Conservation (phyloP, 257 asterid genomes). For the Nicotiana sylvestris region DNA sequence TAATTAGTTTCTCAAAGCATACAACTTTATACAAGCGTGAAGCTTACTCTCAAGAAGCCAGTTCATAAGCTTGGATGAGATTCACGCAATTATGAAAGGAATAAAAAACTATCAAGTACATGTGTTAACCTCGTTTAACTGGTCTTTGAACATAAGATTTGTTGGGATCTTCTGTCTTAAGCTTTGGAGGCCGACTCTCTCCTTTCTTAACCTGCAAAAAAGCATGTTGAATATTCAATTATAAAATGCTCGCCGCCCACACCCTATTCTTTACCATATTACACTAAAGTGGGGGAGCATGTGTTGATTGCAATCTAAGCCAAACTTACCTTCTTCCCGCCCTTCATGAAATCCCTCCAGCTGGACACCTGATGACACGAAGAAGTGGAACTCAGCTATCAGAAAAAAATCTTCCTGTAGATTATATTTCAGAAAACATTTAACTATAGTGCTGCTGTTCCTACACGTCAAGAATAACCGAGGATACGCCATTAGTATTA, state of each 20-base stretch:
- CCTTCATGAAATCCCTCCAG: constrained; percentile 99
- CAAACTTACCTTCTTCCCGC: constrained; percentile 79
- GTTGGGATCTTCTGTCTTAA: constrained; percentile 98
- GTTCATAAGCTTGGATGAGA: neutral
- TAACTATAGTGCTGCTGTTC: neutral
- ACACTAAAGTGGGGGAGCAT: neutral
- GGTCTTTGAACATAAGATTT: constrained; percentile 97
- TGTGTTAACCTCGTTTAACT: constrained; percentile 52
- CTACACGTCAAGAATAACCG: neutral
- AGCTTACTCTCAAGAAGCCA: constrained; percentile 14
- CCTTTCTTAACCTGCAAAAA: constrained; percentile 75
- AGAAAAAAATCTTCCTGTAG: neutral
- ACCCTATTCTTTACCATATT: neutral
- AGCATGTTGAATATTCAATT: neutral
- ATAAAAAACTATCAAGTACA: neutral
- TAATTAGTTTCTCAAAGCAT: neutral
- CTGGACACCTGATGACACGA: constrained; percentile 67
- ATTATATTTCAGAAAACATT: neutral
- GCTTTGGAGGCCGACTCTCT: constrained; percentile 95
- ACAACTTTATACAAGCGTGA: constrained; percentile 16
- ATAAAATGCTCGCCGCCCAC: neutral
- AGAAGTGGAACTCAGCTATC: neutral
- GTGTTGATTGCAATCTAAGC: neutral
- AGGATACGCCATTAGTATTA: neutral
- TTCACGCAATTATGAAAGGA: neutral